These are phyloP conservation scores for Globisporangium splendens DNA, from an alignment of 352 stramenopile species.

Conservation along the genomic window DNA sequence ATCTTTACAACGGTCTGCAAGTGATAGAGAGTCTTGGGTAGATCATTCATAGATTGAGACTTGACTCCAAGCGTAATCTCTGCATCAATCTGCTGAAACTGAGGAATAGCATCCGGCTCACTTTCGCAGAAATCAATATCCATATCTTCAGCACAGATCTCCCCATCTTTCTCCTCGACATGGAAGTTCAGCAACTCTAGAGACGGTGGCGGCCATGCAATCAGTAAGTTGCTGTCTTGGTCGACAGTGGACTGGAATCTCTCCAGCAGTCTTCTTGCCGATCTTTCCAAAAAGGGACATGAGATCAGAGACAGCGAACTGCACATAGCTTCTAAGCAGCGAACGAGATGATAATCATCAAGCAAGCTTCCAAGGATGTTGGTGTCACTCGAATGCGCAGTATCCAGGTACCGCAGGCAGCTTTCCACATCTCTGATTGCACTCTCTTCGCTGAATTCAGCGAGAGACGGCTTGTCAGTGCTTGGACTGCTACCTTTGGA, in stretches of 20 bases:
- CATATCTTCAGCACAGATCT: background rate
- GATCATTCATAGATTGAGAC: constrained; percentile 9
- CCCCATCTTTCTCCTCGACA: constrained; percentile 1
- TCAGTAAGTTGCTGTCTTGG: background rate
- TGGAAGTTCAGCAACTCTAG: constrained; percentile 22
- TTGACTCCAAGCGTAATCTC: constrained; percentile 19
- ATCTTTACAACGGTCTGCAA: constrained; percentile 15
- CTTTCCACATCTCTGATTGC: constrained; percentile 44
- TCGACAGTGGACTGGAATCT: constrained; percentile 15
- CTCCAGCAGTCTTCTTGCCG: constrained; percentile 32
- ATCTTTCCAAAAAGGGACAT: constrained; percentile 35
- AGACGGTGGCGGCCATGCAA: constrained; percentile 18
- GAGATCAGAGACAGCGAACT: constrained; percentile 54
- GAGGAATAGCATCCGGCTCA: background rate
- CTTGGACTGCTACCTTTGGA: constrained; percentile 1
- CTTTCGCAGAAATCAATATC: background rate
- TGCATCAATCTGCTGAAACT: constrained; percentile 34
- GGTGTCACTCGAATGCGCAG: background rate
- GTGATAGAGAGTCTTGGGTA: constrained; percentile 19
- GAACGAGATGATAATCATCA: constrained; percentile 20
- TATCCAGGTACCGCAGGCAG: constrained; percentile 35
- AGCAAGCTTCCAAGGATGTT: constrained; percentile 26
- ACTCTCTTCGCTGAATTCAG: constrained; percentile 24
- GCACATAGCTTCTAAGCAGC: constrained; percentile 52
- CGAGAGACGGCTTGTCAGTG: background rate